Evolutionary conservation across 805 yeast species (phyloP).

Genomic region (Kodamaea kakaduensis): DNA sequence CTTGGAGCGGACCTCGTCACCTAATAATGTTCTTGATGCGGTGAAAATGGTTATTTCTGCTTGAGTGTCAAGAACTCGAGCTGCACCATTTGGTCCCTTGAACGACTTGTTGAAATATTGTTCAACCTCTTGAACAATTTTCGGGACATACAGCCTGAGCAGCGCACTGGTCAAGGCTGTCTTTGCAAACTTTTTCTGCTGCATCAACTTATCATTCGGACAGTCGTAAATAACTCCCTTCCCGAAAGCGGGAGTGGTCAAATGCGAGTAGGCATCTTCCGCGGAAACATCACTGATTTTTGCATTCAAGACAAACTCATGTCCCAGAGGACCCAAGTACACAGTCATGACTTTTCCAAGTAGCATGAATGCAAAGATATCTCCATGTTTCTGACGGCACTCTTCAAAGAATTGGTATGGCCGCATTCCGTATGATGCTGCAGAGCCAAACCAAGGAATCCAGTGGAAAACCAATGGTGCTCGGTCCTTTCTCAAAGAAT

Average conservation of each 20-base stretch:
- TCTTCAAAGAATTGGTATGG: constrained; percentile 88
- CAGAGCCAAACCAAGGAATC: constrained; percentile 95
- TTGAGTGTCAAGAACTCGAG: constrained; percentile 74
- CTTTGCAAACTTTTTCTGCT: constrained; percentile 95
- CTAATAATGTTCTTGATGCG: constrained; percentile 85
- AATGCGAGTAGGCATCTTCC: constrained; percentile 89
- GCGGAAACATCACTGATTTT: constrained; percentile 88
- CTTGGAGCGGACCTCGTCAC: constrained; percentile 82
- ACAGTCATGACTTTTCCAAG: constrained; percentile 94
- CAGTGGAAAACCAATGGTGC: constrained; percentile 88
- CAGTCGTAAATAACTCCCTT: constrained; percentile 96
- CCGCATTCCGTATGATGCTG: constrained; percentile 82
- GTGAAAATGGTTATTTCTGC: constrained; percentile 95
- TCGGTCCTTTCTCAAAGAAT: constrained; percentile 68
- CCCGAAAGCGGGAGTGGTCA: constrained; percentile 97
- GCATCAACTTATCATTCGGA: constrained; percentile 90
- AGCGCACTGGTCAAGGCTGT: constrained; percentile 81
- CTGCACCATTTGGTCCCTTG: constrained; percentile 41
- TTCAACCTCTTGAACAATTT: constrained; percentile 70
- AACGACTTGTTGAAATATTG: constrained; percentile 52
- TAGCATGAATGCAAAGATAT: constrained; percentile 83
- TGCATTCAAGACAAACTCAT: constrained; percentile 91
- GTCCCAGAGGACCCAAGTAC: constrained; percentile 94
- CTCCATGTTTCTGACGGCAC: constrained; percentile 81
- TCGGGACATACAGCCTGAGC: constrained; percentile 80